Evolutionary conservation across 805 yeast species (phyloP).

Genomic region (Lachancea sp.): DNA sequence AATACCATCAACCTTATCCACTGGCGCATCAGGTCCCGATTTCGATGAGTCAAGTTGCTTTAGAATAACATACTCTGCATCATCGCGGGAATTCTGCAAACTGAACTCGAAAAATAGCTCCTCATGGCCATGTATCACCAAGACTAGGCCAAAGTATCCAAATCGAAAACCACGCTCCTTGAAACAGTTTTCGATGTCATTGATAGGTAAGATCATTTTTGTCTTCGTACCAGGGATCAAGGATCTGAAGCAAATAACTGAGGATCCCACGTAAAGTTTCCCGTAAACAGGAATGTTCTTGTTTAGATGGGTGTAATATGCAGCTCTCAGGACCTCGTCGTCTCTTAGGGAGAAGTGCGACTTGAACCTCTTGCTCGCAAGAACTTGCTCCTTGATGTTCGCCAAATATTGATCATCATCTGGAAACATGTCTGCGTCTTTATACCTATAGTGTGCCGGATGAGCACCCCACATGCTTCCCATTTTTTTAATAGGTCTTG

Average conservation of each 20-base stretch:
- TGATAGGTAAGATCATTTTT: constrained; percentile 73
- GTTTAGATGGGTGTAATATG: constrained; percentile 64
- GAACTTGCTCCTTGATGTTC: constrained; percentile 37
- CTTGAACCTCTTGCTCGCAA: constrained; percentile 53
- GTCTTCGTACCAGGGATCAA: constrained; percentile 71
- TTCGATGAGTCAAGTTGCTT: constrained; percentile 34
- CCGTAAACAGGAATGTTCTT: constrained; percentile 78
- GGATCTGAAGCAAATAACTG: constrained; percentile 72
- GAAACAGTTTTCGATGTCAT: constrained; percentile 62
- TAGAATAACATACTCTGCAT: constrained; percentile 52
- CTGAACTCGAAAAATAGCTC: constrained; percentile 74
- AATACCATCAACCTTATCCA: background rate
- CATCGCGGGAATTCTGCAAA: constrained; percentile 59
- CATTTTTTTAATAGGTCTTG: constrained; percentile 11
- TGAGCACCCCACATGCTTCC: constrained; percentile 49
- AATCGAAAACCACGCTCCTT: constrained; percentile 64
- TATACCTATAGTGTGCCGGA: constrained; percentile 53
- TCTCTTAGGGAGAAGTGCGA: constrained; percentile 58
- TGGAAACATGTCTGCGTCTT: constrained; percentile 34
- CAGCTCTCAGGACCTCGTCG: constrained; percentile 48
- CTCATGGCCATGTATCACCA: constrained; percentile 68
- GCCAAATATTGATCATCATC: constrained; percentile 47
- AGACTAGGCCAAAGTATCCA: constrained; percentile 62
- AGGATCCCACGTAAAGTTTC: constrained; percentile 64
- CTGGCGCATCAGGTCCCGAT: background rate